Evolutionary conservation across 2,329 filamentous ascomycete genomes (phyloP), one percentile per base, ranked within the genome.

Genomic region (Rhynchosporium agropyri): DNA sequence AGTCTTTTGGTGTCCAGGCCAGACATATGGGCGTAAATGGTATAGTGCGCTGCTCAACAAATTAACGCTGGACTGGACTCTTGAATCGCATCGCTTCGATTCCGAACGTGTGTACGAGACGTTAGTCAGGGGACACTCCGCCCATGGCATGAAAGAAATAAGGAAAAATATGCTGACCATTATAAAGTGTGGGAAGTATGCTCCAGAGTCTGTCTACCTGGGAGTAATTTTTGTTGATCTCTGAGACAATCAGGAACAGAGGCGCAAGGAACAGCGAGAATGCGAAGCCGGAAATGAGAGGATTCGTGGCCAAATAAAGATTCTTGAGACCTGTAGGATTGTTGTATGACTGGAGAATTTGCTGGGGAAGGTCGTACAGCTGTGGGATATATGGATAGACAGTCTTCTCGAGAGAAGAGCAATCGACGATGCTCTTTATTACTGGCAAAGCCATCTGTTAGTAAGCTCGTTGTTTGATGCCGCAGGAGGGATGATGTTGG

Each of bases 191-290:
- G 1, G 95, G 95, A 57, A 99, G 78, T 65, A 99, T 81, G 74
- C 91, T 95, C 95, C 95, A 99, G 70, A 89, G 79, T 55, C 95
- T 87, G 76, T 99, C 95, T 48, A 99, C 89, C 77, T 99, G 95
- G n/a, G 93, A 97, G 76, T 93, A 97, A 77, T 99, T 99, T 72
- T 84, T 85, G 78, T 96, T 98, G 78, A 92, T 77, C 76, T 98
- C 94, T 0, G 92, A 91, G 4, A 87, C 79, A 38, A 94, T 73
- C 29, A 97, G 79, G 71, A 96, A 90, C 33, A 95, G 72, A 4
- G 83, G 83, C 1, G 86, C 86, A n/a, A 96, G 76, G 46, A 86
- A 81, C 20, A 96, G 70, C 2, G 90, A 89, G 59, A 91, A 84
- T 0, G 86, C 88, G 67, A 96, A 82, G 2, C 86, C 90, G 0